Evolutionary conservation across 1,284 basidiomycete genomes (phyloP).

Genomic region (Ceratobasidium sp.): DNA sequence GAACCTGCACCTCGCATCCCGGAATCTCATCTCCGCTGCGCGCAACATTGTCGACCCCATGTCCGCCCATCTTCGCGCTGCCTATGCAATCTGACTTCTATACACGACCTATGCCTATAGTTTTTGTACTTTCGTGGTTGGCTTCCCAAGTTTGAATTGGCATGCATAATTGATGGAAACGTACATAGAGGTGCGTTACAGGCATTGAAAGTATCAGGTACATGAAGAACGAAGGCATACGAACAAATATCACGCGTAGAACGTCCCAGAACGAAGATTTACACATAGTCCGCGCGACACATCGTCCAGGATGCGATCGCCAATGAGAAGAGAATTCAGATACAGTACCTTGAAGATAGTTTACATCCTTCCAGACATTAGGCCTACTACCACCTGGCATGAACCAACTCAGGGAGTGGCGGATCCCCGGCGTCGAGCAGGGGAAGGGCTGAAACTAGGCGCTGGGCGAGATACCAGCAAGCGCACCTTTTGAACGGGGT

Average conservation of each 20-base stretch:
- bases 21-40: constrained; percentile 69
- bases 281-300: constrained; percentile 10
- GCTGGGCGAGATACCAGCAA: constrained; percentile 6
- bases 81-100: constrained; percentile 22
- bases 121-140: neutral
- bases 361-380: neutral
- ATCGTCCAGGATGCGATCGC: constrained; percentile 23
- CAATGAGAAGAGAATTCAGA: constrained; percentile 3
- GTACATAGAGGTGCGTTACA: constrained; percentile 9
- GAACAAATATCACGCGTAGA: neutral
- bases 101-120: neutral
- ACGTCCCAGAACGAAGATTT: constrained; percentile 18
- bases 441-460: neutral
- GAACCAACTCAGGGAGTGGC: neutral
- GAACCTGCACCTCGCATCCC: constrained; percentile 79
- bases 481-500: constrained; percentile 7
- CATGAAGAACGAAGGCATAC: neutral
- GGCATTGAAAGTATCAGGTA: neutral
- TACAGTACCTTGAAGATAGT: constrained; percentile 3
- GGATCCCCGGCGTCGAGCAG: constrained; percentile 17
- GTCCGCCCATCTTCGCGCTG: constrained; percentile 59
- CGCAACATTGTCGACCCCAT: constrained; percentile 67
- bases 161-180: constrained; percentile 3
- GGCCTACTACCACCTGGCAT: neutral
- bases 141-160: neutral